Percentiles rank a stretch among this genome's conserved stretches.
These are phyloP conservation scores for Leucocoprinus birnbaumii DNA, from an alignment of 768 basidiomycete species.

Conservation along the genomic window DNA sequence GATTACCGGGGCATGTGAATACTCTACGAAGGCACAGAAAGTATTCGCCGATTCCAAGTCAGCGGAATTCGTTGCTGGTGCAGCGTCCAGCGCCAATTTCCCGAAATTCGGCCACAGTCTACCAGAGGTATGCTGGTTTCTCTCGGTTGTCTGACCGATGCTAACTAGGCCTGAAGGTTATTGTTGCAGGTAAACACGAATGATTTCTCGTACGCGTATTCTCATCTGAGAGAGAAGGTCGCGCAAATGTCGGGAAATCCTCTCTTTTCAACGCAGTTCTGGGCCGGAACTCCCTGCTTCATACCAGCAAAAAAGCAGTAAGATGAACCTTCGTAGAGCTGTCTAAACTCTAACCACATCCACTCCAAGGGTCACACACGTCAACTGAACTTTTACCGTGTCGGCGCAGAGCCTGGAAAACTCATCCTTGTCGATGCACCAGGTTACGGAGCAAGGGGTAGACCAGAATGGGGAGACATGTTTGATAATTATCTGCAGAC, in stretches of 20 bases:
- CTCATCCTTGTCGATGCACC: conserved; percentile 77
- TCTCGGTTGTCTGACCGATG: neutral
- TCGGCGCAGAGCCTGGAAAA: conserved; percentile 56
- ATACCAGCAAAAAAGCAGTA: conserved; percentile 71
- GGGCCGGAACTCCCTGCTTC: conserved; percentile 50
- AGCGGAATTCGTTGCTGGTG: conserved; percentile 38
- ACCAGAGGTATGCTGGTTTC: conserved; percentile 34
- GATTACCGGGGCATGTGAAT: neutral
- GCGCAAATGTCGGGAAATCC: conserved; percentile 80
- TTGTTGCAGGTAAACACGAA: conserved; percentile 37
- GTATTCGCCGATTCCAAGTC: conserved; percentile 27
- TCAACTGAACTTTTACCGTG: conserved; percentile 67
- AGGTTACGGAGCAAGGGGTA: conserved; percentile 74
- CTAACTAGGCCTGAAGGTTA: conserved; percentile 27
- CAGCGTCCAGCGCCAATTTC: conserved; percentile 32
- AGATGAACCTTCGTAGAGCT: conserved; percentile 19
- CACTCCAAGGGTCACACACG: conserved; percentile 63
- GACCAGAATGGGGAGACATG: conserved; percentile 70
- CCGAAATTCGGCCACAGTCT: conserved; percentile 34
- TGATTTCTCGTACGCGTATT: neutral
- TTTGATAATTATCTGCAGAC: conserved; percentile 63
- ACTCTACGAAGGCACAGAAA: conserved; percentile 16
- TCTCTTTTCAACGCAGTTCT: conserved; percentile 69
- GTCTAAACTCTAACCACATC: neutral
- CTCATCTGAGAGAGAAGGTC: conserved; percentile 39